phyloP scores from a whole-genome alignment of 2,329 filamentous ascomycete species.

The Cytospora paraplurivora region DNA sequence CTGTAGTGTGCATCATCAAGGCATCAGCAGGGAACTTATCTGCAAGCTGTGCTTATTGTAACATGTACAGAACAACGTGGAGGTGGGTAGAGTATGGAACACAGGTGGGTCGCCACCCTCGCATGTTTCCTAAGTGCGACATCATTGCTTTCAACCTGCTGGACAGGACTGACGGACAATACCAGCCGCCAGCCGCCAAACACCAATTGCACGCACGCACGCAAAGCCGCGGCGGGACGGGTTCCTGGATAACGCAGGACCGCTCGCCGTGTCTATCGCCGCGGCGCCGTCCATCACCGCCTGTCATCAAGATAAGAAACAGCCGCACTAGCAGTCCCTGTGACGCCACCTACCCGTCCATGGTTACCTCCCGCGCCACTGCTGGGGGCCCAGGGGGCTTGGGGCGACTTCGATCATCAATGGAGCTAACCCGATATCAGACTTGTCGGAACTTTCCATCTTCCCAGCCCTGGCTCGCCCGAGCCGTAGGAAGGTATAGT shows the following conservation, averaged over 20 bases:
- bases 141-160: not conserved
- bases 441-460: not conserved
- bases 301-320: slow-evolving; percentile 8
- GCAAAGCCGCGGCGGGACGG: slow-evolving; percentile 3
- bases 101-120: not conserved
- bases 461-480: slow-evolving; percentile 4
- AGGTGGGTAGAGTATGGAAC: not conserved
- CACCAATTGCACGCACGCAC: not conserved
- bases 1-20: not conserved
- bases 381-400: not conserved
- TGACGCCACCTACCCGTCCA: slow-evolving; percentile 23
- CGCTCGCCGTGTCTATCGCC: not conserved
- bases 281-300: slow-evolving; percentile 9
- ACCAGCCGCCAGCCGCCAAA: not conserved
- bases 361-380: slow-evolving; percentile 11
- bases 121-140: not conserved
- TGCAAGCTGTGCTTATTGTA: not conserved
- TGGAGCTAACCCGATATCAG: slow-evolving; percentile 10
- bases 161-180: too few relatives aligned
- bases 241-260: slow-evolving; percentile 27
- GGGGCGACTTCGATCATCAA: slow-evolving; percentile 13
- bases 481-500: slow-evolving; percentile 3
- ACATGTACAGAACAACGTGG: not conserved
- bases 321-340: slow-evolving; percentile 2
- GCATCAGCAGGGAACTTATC: not conserved